Conservation (phyloP, 768 basidiomycete species). For the Serendipita sp. region DNA sequence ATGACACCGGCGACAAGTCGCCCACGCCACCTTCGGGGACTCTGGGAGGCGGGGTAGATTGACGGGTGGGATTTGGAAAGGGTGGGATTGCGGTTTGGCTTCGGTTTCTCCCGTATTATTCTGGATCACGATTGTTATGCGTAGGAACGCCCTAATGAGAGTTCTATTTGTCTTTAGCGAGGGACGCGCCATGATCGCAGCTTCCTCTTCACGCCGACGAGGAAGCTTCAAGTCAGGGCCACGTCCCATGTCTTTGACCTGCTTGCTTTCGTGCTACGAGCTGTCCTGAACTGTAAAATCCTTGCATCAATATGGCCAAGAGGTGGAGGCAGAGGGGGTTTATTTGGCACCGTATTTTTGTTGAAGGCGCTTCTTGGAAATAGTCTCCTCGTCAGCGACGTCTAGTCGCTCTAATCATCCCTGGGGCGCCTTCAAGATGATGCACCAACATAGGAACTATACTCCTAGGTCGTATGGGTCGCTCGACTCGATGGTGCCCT, state of each 20-base stretch:
- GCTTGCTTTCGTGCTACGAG: too few relatives aligned
- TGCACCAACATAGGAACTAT: constrained; percentile 1
- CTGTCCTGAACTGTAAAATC: background rate
- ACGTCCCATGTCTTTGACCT: too few relatives aligned
- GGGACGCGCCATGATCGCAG: too few relatives aligned
- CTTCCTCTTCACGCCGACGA: too few relatives aligned
- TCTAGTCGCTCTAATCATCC: background rate
- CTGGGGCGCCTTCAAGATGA: background rate
- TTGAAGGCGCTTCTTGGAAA: too few relatives aligned
- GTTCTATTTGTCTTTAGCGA: too few relatives aligned
- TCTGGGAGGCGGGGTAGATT: background rate
- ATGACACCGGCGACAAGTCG: too few relatives aligned
- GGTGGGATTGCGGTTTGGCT: too few relatives aligned
- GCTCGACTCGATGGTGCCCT: background rate
- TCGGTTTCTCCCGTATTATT: too few relatives aligned
- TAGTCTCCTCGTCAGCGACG: background rate
- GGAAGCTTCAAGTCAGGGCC: too few relatives aligned
- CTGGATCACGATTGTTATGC: too few relatives aligned
- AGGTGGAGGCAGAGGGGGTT: background rate
- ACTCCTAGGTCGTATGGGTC: background rate
- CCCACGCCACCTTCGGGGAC: background rate
- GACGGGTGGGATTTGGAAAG: background rate
- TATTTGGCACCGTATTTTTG: background rate
- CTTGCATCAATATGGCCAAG: background rate
- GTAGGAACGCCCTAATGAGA: too few relatives aligned